A percentile compares a stretch with the other conserved stretches of the same genome.
phyloP scores from a whole-genome alignment of 768 basidiomycete genomes.

The Pisolithus sp. region DNA sequence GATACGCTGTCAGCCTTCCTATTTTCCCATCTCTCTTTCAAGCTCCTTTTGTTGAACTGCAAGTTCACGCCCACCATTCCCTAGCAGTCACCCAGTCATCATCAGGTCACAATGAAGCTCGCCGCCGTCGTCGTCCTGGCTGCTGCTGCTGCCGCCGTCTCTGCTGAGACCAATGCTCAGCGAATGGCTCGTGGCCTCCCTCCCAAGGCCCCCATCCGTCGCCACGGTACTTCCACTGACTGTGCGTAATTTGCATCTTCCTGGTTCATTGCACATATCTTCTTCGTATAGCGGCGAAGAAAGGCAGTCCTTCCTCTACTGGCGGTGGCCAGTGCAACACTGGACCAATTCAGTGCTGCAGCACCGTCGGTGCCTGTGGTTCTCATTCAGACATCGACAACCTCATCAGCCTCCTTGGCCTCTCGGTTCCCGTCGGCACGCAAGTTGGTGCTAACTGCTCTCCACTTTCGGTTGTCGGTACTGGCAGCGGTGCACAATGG shows the following conservation, averaged over 20 bases:
- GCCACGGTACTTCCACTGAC: slow-evolving; percentile 23
- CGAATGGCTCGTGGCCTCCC: slow-evolving; percentile 50
- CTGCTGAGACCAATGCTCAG: slow-evolving; percentile 45
- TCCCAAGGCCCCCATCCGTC: slow-evolving; percentile 38
- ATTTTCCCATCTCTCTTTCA: slow-evolving; percentile 9
- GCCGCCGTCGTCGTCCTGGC: slow-evolving; percentile 29
- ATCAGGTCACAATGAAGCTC: slow-evolving; percentile 24
- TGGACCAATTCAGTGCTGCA: slow-evolving; percentile 18
- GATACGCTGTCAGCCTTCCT: background rate
- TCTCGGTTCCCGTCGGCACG: background rate
- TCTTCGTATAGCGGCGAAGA: slow-evolving; percentile 29
- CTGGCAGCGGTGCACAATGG: slow-evolving; percentile 13
- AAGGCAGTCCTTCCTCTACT: slow-evolving; percentile 31
- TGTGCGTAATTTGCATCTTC: slow-evolving; percentile 20
- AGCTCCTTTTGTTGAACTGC: slow-evolving; percentile 4
- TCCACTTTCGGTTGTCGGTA: slow-evolving; percentile 24
- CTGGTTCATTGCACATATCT: background rate
- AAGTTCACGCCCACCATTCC: background rate
- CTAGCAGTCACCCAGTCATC: background rate
- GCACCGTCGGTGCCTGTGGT: background rate
- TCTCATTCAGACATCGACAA: background rate
- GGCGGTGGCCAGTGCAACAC: slow-evolving; percentile 10
- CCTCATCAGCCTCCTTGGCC: background rate
- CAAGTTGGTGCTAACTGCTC: slow-evolving; percentile 28
- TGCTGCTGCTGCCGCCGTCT: slow-evolving; percentile 31